Conservation (phyloP, 805 yeast species). For the Lachancea dasiensis region DNA sequence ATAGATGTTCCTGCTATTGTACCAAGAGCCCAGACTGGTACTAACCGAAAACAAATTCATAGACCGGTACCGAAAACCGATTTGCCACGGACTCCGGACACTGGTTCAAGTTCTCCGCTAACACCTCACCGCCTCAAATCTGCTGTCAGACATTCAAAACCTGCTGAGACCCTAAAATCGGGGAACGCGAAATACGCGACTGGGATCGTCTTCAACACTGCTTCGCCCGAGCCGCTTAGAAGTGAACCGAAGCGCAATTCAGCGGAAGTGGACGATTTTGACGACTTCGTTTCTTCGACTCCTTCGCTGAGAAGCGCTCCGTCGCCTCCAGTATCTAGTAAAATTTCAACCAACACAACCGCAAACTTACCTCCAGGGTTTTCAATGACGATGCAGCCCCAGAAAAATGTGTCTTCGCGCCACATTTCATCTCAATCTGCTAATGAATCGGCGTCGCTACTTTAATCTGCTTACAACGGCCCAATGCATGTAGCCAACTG, state of each 20-base stretch:
- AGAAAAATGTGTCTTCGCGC: not conserved
- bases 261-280: constrained; percentile 30
- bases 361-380: constrained; percentile 39
- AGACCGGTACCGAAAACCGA: constrained; percentile 3
- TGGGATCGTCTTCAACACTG: no score
- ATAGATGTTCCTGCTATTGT: constrained; percentile 23
- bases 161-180: no score
- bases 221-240: constrained; percentile 2
- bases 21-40: constrained; percentile 14
- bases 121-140: no score
- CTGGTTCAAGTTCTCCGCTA: no score
- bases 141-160: no score
- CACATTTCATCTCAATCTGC: not conserved
- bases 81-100: no score
- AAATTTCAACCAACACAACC: constrained; percentile 7
- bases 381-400: constrained; percentile 34
- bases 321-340: no score
- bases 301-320: constrained; percentile 11
- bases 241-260: constrained; percentile 11
- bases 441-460: not conserved
- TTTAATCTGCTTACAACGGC: not conserved
- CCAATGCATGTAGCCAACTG: no score
- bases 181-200: no score
- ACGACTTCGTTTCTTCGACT: constrained; percentile 28
- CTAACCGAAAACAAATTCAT: not conserved